Evolutionary conservation across 148 eudicot genomes (phyloP).

Genomic region (Suaeda aralocaspica): DNA sequence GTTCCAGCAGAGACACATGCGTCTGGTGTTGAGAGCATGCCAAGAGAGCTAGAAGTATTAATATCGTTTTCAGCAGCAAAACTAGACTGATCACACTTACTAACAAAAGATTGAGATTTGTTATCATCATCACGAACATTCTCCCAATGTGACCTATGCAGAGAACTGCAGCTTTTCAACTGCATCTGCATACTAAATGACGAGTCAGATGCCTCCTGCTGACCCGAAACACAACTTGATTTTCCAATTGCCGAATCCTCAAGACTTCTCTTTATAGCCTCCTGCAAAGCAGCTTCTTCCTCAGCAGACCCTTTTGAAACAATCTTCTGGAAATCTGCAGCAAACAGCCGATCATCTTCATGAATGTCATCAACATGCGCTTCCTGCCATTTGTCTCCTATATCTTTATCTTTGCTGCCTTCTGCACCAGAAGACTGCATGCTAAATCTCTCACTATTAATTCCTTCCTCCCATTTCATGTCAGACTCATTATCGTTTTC

Average conservation of each 20-base stretch:
- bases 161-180: constrained; percentile 27
- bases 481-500: constrained; percentile 22
- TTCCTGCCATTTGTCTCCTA: constrained; percentile 59
- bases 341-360: constrained; percentile 26
- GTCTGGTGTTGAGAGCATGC: constrained; percentile 12
- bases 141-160: constrained; percentile 19
- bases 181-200: constrained; percentile 18
- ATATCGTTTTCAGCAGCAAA: constrained; percentile 16
- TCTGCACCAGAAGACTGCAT: constrained; percentile 1
- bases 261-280: constrained; percentile 81
- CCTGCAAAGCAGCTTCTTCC: constrained; percentile 78
- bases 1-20: constrained; percentile 15
- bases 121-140: constrained; percentile 15
- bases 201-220: constrained; percentile 20
- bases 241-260: constrained; percentile 36
- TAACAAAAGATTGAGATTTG: constrained; percentile 22
- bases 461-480: constrained; percentile 27
- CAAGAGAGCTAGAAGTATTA: constrained; percentile 11
- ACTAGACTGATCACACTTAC: constrained; percentile 19
- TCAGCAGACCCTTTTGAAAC: constrained; percentile 58
- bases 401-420: constrained; percentile 27
- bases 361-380: constrained; percentile 25
- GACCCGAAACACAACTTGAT: constrained; percentile 24
- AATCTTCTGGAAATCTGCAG: constrained; percentile 25
- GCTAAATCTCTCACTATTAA: constrained; percentile 5